Evolutionary conservation across 139 green algal genomes (phyloP).

Genomic region (Eudorina sp.): DNA sequence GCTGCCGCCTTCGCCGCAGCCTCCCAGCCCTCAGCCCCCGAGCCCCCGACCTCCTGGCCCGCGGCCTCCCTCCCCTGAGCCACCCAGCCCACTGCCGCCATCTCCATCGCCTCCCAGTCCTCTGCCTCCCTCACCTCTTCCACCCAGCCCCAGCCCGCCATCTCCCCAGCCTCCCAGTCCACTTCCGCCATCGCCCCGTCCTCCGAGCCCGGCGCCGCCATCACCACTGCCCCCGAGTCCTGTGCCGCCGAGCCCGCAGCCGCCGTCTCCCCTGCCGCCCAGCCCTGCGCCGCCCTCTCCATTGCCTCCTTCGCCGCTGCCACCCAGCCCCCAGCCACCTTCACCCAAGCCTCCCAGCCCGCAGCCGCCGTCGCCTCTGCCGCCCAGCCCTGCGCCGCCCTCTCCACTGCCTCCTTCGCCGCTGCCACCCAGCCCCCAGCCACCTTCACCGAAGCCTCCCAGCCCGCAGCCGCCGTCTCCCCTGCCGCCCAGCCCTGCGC

Average conservation of each 20-base stretch:
- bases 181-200: background rate
- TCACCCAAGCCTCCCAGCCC: background rate
- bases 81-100: background rate
- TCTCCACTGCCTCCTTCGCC: background rate
- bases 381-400: background rate
- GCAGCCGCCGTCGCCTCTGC: background rate
- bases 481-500: background rate
- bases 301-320: background rate
- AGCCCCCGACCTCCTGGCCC: background rate
- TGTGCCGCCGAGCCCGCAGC: background rate
- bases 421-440: background rate
- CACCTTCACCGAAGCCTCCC: background rate
- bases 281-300: background rate
- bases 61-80: background rate
- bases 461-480: background rate
- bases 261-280: background rate
- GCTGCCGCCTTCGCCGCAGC: background rate
- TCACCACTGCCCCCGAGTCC: background rate
- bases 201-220: background rate
- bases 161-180: background rate
- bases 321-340: background rate
- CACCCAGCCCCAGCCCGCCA: background rate
- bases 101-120: background rate
- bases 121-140: background rate
- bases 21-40: background rate